These are phyloP conservation scores for Termitomyces sp. DNA, from an alignment of 768 basidiomycete species.

Conservation along the genomic window DNA sequence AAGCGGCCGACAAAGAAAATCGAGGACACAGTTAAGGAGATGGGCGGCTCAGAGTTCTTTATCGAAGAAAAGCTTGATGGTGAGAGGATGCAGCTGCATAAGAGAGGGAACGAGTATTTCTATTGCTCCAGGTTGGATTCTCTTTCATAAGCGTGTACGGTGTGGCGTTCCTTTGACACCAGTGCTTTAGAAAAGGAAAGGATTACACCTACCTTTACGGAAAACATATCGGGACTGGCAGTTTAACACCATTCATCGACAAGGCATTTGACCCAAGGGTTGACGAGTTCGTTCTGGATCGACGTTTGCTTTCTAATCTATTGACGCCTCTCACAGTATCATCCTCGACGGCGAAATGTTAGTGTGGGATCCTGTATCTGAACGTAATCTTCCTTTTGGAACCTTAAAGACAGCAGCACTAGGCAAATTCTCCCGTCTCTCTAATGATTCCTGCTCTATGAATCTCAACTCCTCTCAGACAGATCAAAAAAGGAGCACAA, in stretches of 20 bases:
- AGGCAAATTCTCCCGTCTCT: constrained; percentile 39
- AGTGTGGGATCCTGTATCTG: constrained; percentile 92
- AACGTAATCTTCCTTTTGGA: constrained; percentile 89
- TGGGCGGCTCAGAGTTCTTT: constrained; percentile 75
- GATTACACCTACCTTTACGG: constrained; percentile 93
- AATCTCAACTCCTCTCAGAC: constrained; percentile 36
- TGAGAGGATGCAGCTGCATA: constrained; percentile 94
- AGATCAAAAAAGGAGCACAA: constrained; percentile 65
- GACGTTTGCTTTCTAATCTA: background rate
- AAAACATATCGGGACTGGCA: constrained; percentile 74
- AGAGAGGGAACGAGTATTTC: constrained; percentile 84
- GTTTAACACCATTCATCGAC: constrained; percentile 85
- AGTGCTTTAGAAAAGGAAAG: constrained; percentile 69
- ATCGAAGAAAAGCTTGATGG: constrained; percentile 99
- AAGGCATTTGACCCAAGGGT: constrained; percentile 71
- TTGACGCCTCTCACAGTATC: constrained; percentile 47
- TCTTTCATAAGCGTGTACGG: background rate
- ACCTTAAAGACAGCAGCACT: constrained; percentile 90
- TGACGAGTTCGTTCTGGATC: constrained; percentile 60
- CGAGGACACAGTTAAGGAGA: constrained; percentile 80
- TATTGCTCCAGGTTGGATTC: constrained; percentile 78
- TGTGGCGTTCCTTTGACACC: background rate
- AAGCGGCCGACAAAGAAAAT: constrained; percentile 81
- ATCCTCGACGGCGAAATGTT: constrained; percentile 98
- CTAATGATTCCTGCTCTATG: background rate